Percentiles rank a stretch among this genome's conserved stretches.
These are phyloP conservation scores for Scolecobasidium constrictum DNA, from an alignment of 2,329 filamentous ascomycete genomes.

Conservation along the genomic window DNA sequence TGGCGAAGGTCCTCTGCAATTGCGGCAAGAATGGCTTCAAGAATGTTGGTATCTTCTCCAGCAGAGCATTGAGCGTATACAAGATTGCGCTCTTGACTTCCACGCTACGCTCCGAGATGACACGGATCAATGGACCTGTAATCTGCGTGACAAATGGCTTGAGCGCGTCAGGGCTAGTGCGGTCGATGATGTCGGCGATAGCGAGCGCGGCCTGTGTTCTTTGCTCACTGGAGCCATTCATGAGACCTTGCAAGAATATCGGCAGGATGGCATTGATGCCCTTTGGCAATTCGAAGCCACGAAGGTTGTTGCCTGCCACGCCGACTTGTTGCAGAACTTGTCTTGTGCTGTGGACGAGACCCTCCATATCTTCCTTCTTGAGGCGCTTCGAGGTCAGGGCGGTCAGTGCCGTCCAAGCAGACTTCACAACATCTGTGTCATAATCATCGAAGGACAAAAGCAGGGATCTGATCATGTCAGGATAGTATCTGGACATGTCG, in stretches of 20 bases:
- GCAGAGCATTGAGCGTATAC: constrained; percentile 82
- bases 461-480: constrained; percentile 82
- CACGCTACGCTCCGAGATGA: constrained; percentile 89
- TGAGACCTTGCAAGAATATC: constrained; percentile 93
- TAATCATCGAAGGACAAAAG: constrained; percentile 86
- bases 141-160: constrained; percentile 97
- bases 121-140: constrained; percentile 92
- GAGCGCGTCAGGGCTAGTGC: constrained; percentile 75
- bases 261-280: constrained; percentile 93
- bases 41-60: constrained; percentile 93
- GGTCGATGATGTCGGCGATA: constrained; percentile 91
- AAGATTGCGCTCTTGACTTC: constrained; percentile 95
- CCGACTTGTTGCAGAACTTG: constrained; percentile 82
- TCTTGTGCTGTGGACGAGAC: constrained; percentile 73
- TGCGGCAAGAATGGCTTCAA: constrained; percentile 96
- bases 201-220: constrained; percentile 83
- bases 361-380: constrained; percentile 97
- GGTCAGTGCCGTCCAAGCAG: constrained; percentile 76
- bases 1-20: constrained; percentile 91
- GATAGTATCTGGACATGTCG: constrained; percentile 92
- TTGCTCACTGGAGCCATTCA: constrained; percentile 92
- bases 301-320: constrained; percentile 70
- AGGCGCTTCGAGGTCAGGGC: constrained; percentile 73
- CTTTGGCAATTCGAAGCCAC: constrained; percentile 85
- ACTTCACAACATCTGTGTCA: constrained; percentile 75